Percentiles rank a stretch among this genome's conserved stretches.
Evolutionary conservation across 2,329 filamentous ascomycete species (phyloP).

Genomic region (Ceratocystis lukuohia): DNA sequence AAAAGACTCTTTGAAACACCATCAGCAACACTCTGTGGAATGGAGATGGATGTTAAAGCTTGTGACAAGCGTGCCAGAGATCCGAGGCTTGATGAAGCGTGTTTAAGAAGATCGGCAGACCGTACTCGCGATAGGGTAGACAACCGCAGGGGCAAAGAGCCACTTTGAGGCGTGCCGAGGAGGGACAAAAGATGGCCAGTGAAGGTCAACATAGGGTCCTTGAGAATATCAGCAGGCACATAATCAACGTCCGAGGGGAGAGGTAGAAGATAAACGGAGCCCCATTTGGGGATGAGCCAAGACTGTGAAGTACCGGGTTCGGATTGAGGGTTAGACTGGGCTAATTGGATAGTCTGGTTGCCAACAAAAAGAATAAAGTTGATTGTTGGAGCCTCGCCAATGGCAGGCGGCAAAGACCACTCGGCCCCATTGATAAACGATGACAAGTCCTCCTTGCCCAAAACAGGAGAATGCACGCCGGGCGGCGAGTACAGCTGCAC

Average conservation of each 20-base stretch:
- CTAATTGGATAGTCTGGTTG: constrained; percentile 52
- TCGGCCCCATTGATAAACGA: constrained; percentile 96
- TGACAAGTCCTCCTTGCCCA: constrained; percentile 76
- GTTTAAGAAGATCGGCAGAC: constrained; percentile 70
- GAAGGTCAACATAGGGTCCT: constrained; percentile 75
- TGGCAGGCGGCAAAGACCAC: constrained; percentile 90
- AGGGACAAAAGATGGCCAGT: constrained; percentile 80
- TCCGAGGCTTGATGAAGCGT: constrained; percentile 86
- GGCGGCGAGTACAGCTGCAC: constrained; percentile 82
- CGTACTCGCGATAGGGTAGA: constrained; percentile 76
- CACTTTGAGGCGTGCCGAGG: constrained; percentile 68
- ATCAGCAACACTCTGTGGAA: constrained; percentile 72
- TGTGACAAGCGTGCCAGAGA: constrained; percentile 74
- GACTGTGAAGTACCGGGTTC: constrained; percentile 38
- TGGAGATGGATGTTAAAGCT: constrained; percentile 79
- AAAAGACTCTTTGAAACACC: constrained; percentile 68
- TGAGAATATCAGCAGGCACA: constrained; percentile 53
- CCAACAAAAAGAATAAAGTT: constrained; percentile 93
- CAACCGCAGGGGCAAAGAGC: constrained; percentile 72
- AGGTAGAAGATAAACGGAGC: constrained; percentile 50
- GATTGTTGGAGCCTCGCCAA: constrained; percentile 82
- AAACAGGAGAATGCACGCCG: constrained; percentile 46
- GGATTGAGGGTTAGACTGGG: constrained; percentile 25
- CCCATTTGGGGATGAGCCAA: constrained; percentile 96
- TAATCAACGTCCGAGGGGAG: constrained; percentile 31